phyloP scores from a whole-genome alignment of 192 early-diverging fungal genomes.

The Ambispora gerdemannii region DNA sequence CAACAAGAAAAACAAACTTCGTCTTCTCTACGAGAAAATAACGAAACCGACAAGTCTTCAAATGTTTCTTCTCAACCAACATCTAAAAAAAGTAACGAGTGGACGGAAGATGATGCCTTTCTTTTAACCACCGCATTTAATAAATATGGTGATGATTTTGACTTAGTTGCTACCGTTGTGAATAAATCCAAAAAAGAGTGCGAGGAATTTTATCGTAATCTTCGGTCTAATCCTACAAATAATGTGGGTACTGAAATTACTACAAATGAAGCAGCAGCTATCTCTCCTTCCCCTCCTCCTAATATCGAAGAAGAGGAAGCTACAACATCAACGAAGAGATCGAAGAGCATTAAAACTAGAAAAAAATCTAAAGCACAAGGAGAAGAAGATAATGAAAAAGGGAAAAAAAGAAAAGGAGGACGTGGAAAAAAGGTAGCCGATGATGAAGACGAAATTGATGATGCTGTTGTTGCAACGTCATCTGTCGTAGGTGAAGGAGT shows the following conservation, averaged over 20 bases:
- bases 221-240: neutral
- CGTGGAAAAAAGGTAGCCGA: neutral
- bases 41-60: neutral
- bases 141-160: too few relatives aligned
- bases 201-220: neutral
- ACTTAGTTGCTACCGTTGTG: neutral
- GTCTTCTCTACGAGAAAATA: too few relatives aligned
- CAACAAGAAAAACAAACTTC: too few relatives aligned
- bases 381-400: neutral
- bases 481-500: neutral
- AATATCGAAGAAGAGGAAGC: neutral
- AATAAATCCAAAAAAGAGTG: neutral
- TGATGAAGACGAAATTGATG: neutral
- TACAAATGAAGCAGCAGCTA: neutral
- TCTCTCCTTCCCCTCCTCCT: neutral
- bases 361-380: neutral
- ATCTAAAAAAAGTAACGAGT: neutral
- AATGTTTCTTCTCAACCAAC: neutral
- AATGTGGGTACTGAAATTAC: neutral
- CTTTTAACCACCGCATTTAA: neutral
- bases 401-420: neutral
- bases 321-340: neutral
- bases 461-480: neutral
- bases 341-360: neutral
- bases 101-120: neutral